These are phyloP conservation scores for Penicillium sp. DNA, from an alignment of 2,329 filamentous ascomycete species.

Conservation along the genomic window DNA sequence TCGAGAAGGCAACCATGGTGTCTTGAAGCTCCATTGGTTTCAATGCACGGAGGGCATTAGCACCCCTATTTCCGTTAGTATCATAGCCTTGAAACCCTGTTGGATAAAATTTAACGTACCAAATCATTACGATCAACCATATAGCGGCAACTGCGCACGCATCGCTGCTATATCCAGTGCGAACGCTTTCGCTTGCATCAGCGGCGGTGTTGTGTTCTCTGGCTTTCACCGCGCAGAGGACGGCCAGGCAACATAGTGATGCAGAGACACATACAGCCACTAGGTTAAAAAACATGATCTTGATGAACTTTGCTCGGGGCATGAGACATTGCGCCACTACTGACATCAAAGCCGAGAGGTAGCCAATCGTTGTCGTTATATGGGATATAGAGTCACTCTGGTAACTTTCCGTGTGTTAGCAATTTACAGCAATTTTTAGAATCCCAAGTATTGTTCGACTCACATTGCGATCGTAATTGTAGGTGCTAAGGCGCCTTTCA, in stretches of 20 bases:
- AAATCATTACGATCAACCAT: constrained; percentile 71
- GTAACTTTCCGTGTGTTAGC: constrained; percentile 30
- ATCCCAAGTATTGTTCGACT: constrained; percentile 36
- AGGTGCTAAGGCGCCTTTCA: constrained; percentile 59
- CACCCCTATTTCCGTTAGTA: constrained; percentile 37
- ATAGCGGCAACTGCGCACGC: constrained; percentile 68
- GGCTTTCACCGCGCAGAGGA: constrained; percentile 67
- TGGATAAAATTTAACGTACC: constrained; percentile 30
- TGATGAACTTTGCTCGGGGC: constrained; percentile 70
- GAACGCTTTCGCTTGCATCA: constrained; percentile 29
- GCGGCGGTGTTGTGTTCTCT: constrained; percentile 56
- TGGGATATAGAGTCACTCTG: constrained; percentile 57
- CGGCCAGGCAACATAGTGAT: constrained; percentile 61
- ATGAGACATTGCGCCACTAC: constrained; percentile 65
- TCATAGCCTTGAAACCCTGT: not conserved
- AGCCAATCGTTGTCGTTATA: constrained; percentile 45
- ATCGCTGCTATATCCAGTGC: constrained; percentile 63
- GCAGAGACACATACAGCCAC: constrained; percentile 58
- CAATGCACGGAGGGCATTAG: constrained; percentile 65
- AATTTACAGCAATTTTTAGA: no score
- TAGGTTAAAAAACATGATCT: constrained; percentile 65
- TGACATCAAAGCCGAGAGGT: constrained; percentile 65
- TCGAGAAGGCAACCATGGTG: constrained; percentile 67
- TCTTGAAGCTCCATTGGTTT: constrained; percentile 63
- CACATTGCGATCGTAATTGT: constrained; percentile 59